Conservation (phyloP, 2,329 filamentous ascomycete genomes). For the Neonectria sp. region DNA sequence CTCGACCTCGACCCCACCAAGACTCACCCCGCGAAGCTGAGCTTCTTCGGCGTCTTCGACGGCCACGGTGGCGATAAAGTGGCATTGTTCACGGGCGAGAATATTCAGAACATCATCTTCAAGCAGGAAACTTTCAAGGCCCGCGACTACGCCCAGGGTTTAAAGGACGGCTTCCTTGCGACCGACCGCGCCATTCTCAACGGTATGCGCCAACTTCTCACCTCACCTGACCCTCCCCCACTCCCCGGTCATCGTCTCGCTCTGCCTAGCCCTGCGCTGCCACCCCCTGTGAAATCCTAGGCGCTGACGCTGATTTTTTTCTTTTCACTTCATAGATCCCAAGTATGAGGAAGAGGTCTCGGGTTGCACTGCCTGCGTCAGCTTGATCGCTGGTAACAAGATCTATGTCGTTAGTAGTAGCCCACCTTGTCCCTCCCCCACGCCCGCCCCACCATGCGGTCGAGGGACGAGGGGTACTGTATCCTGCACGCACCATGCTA, state of each 20-base stretch:
- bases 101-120: slow-evolving; percentile 93
- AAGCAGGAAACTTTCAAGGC: slow-evolving; percentile 96
- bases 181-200: slow-evolving; percentile 96
- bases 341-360: slow-evolving; percentile 98
- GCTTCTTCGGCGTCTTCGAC: slow-evolving; percentile 98
- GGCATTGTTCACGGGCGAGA: slow-evolving; percentile 90
- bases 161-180: slow-evolving; percentile 97
- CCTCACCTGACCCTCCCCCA: slow-evolving; percentile 29
- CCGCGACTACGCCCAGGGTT: slow-evolving; percentile 92
- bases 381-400: slow-evolving; percentile 89
- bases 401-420: slow-evolving; percentile 88
- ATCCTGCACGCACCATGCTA: slow-evolving; percentile 33
- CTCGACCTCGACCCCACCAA: slow-evolving; percentile 83
- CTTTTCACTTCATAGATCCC: slow-evolving; percentile 75
- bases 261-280: slow-evolving; percentile 12
- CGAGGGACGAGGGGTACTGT: slow-evolving; percentile 31
- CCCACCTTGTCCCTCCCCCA: slow-evolving; percentile 31
- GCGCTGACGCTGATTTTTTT: slow-evolving; percentile 32
- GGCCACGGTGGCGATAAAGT: slow-evolving; percentile 98
- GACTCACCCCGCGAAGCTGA: slow-evolving; percentile 80
- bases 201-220: slow-evolving; percentile 70
- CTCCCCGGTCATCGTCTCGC: slow-evolving; percentile 9
- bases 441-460: slow-evolving; percentile 32
- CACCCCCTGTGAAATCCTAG: slow-evolving; percentile 11
- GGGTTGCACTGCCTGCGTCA: slow-evolving; percentile 95